Evolutionary conservation across 805 yeast genomes (phyloP), one percentile per base, ranked within the genome.

Genomic region (Myxozyma sirexii): DNA sequence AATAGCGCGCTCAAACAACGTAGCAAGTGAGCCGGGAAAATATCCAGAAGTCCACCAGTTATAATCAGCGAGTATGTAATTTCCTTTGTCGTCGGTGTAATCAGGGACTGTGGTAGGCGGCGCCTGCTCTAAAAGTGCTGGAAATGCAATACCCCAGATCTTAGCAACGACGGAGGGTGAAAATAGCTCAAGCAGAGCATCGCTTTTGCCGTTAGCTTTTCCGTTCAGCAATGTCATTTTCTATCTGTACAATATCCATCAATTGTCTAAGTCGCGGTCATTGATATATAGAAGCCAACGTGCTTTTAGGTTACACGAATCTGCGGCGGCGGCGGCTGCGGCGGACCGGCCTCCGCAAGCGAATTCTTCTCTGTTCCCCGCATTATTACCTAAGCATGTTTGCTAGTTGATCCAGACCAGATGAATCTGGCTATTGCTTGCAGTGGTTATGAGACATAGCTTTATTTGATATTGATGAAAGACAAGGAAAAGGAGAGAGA

Each of bases 131-230:
- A 15, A 31, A 33, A 61, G 46, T 7, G 46, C 61, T 1, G 65
- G 58, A 17, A 17, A 19, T 10, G 65, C 65, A 8, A 51, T 51
- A 29, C 63, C 65, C 63, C 63, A 59, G 27, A 62, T 47, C 42
- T 62, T 62, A 1, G 63, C 65, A 23, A 59, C 50, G 15, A 24
- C 55, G 31, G 45, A 44, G 21, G 57, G 48, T n/a, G 54, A 13
- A 38, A 47, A 48, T 17, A 55, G 47, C 41, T 55, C 58, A 10
- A 33, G 26, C 41, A 47, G 41, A 12, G 19, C 27, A 39, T 43
- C 56, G 31, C 31, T 19, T 23, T 42, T 37, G 33, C 43, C 26
- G 19, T 37, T 37, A 12, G 26, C 27, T n/a, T 24, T 23, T 4
- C 43, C 52, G 29, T 33, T 35, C 19, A 35, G 23, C 2, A 48